phyloP scores from a whole-genome alignment of 495 filamentous ascomycete species.

The Schizothecium vesticola region DNA sequence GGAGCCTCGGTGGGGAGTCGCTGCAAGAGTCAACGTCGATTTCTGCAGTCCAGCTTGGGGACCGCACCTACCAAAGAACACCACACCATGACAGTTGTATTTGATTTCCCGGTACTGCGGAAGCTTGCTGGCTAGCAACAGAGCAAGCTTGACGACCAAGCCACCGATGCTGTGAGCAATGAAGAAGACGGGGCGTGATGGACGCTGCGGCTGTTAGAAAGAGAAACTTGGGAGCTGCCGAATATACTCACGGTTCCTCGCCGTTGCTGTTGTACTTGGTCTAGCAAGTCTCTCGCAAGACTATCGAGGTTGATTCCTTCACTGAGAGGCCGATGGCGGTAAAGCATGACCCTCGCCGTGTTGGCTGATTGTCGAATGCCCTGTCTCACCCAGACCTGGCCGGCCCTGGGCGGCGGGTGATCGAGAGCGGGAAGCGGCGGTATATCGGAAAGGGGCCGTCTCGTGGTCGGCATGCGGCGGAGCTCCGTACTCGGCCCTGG shows the following conservation, averaged over 20 bases:
- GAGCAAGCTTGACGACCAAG: constrained; percentile 53
- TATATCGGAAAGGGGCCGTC: constrained; percentile 24
- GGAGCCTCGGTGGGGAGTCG: constrained; percentile 59
- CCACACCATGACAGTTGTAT: constrained; percentile 56
- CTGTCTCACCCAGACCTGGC: constrained; percentile 36
- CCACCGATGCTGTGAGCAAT: constrained; percentile 64
- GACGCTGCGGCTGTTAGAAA: constrained; percentile 13
- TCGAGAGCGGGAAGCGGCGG: constrained; percentile 29
- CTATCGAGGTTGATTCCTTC: constrained; percentile 45
- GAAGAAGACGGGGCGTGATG: constrained; percentile 53
- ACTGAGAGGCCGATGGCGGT: constrained; percentile 47
- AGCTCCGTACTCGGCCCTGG: constrained; percentile 12
- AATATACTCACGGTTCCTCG: constrained; percentile 23
- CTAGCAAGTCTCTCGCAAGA: constrained; percentile 47
- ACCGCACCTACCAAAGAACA: constrained; percentile 48
- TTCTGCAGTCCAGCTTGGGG: neutral
- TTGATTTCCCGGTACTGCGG: constrained; percentile 37
- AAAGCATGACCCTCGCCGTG: constrained; percentile 49
- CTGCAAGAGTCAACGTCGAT: constrained; percentile 13
- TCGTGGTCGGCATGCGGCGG: constrained; percentile 22
- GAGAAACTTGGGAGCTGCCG: neutral
- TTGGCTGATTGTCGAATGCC: constrained; percentile 34
- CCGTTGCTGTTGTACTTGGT: constrained; percentile 39
- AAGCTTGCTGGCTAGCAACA: constrained; percentile 45
- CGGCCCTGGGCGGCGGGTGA: constrained; percentile 23